Percentiles rank a stretch among this genome's conserved stretches.
Evolutionary conservation across 164 flowering plant species (phyloP).

Genomic region (Pachysandra terminalis): DNA sequence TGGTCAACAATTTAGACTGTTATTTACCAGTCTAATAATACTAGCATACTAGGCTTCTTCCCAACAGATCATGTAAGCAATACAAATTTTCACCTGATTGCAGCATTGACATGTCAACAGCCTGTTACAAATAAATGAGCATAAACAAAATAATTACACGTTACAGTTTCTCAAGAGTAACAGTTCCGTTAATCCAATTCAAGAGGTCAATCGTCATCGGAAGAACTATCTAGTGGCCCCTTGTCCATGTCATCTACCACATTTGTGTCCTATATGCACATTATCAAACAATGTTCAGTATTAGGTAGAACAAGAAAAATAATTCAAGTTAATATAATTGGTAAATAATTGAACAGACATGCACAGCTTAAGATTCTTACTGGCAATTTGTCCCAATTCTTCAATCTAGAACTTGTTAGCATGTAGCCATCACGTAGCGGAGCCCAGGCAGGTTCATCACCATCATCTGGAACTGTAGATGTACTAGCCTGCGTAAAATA

Average conservation of each 20-base stretch:
- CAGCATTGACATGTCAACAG: background rate
- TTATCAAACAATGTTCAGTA: background rate
- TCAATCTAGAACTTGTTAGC: constrained; percentile 77
- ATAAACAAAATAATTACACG: background rate
- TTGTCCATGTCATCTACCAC: constrained; percentile 8
- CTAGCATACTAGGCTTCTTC: too few species aligned
- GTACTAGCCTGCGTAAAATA: constrained; percentile 36
- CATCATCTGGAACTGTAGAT: constrained; percentile 23
- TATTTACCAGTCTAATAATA: too few species aligned
- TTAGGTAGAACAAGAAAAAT: background rate
- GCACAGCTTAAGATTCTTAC: constrained; percentile 34
- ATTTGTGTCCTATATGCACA: constrained; percentile 12
- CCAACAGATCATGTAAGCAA: too few species aligned
- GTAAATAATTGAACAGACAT: background rate
- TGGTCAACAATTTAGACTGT: too few species aligned
- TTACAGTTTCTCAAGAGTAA: background rate
- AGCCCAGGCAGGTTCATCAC: constrained; percentile 78
- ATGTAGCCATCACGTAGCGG: constrained; percentile 82
- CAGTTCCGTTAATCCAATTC: background rate
- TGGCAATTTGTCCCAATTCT: constrained; percentile 85
- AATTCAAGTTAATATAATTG: background rate
- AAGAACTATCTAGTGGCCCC: constrained; percentile 18
- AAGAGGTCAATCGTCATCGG: constrained; percentile 22
- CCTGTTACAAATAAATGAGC: background rate
- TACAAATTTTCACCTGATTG: too few species aligned